These are phyloP conservation scores for Dothiorella sarmentorum DNA, from an alignment of 2,329 filamentous ascomycete genomes.

Conservation along the genomic window DNA sequence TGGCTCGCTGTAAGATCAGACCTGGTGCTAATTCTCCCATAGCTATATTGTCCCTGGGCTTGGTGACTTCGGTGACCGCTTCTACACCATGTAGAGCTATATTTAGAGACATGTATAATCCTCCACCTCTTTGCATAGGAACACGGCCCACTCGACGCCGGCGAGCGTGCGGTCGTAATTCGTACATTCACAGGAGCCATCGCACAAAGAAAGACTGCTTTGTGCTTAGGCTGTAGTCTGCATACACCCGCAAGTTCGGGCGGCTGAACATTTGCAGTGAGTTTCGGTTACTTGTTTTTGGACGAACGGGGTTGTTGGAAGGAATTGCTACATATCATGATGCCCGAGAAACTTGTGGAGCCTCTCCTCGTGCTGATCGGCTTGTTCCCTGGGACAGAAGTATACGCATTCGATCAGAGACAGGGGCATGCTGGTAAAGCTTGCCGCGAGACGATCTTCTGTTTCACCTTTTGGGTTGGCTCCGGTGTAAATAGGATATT, in stretches of 20 bases:
- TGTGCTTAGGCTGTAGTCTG: too few species aligned
- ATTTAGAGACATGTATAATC: not conserved
- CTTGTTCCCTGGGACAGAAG: not conserved
- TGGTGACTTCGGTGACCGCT: slow-evolving; percentile 92
- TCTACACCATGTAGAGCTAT: slow-evolving; percentile 73
- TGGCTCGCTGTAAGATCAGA: slow-evolving; percentile 26
- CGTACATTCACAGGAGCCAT: too few species aligned
- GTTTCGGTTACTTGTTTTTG: not conserved
- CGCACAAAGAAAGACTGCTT: too few species aligned
- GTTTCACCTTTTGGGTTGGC: not conserved
- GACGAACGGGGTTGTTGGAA: too few species aligned
- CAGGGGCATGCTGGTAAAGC: not conserved
- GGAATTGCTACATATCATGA: not conserved
- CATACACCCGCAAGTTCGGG: too few species aligned
- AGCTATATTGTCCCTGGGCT: slow-evolving; percentile 95
- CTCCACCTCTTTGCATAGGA: not conserved
- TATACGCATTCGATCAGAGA: not conserved
- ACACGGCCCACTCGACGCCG: not conserved
- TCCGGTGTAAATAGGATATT: not conserved
- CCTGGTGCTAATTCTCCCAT: slow-evolving; percentile 22
- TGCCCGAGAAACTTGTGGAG: not conserved
- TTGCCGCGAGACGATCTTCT: not conserved
- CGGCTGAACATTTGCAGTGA: not conserved
- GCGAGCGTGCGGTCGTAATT: not conserved
- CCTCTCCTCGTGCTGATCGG: not conserved